A percentile compares a stretch with the other conserved stretches of the same genome.
These are phyloP conservation scores for Cronartium ribicola DNA, from an alignment of 1,284 basidiomycete genomes.

Conservation along the genomic window DNA sequence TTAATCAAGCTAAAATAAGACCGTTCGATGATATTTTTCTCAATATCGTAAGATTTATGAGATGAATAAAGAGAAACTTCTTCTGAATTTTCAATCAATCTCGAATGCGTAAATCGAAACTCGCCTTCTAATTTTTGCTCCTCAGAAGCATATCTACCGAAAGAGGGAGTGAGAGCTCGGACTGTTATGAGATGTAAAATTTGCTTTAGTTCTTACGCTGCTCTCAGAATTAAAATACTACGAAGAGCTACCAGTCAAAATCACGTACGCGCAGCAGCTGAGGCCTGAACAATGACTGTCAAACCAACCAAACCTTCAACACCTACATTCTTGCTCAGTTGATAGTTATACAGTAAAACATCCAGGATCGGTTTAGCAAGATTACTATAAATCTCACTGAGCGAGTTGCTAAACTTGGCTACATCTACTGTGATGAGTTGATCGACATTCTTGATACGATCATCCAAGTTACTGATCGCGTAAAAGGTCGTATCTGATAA, in stretches of 20 bases:
- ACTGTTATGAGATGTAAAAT: constrained; percentile 56
- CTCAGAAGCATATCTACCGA: constrained; percentile 78
- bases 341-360: constrained; percentile 85
- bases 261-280: constrained; percentile 69
- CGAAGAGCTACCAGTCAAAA: background rate
- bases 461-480: constrained; percentile 78
- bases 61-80: constrained; percentile 90
- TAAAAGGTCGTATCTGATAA: constrained; percentile 79
- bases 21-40: constrained; percentile 87
- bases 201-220: background rate
- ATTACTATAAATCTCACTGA: constrained; percentile 91
- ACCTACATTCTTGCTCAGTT: constrained; percentile 87
- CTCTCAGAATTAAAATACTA: constrained; percentile 4
- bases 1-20: constrained; percentile 82
- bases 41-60: constrained; percentile 79
- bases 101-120: constrained; percentile 84
- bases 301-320: constrained; percentile 85
- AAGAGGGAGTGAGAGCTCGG: constrained; percentile 81
- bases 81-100: constrained; percentile 88
- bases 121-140: constrained; percentile 78
- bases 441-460: constrained; percentile 93
- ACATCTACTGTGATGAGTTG: constrained; percentile 98
- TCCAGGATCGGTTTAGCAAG: constrained; percentile 89
- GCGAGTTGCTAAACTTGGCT: constrained; percentile 81
- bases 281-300: constrained; percentile 75